Evolutionary conservation across 805 yeast genomes (phyloP), one percentile per base, ranked within the genome.

Genomic region (Candida lessepsii): DNA sequence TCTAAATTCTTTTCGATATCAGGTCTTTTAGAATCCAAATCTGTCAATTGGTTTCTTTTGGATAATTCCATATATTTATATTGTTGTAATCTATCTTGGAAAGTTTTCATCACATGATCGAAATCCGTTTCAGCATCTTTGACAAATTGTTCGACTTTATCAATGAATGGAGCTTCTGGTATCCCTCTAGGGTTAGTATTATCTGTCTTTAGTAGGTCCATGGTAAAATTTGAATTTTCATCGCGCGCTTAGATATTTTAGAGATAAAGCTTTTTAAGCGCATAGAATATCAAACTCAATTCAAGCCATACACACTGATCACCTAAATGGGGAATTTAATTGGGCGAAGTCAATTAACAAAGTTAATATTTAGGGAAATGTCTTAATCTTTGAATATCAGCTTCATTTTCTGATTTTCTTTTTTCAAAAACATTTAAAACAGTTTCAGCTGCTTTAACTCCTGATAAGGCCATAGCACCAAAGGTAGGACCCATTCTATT

Each of bases 121-220:
- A 84, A 87, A 53, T 87, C 91, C 14, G 53, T 42, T 32, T 75
- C 81, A 2, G 81, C 73, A 50, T 74, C 71, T 54, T 80, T 83
- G 47, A 89, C 75, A 50, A 81, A 78, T 36, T 79, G 83, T 41
- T 81, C 93, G 8, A 90, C 93, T 41, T 80, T 78, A 47, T 85
- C 95, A 38, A 93, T 80, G 61, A 93, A 93, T 29, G 95, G 96
- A 1, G 99, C 99, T 56, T 86, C 85, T 5, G 99, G 99, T 42
- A 93, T 93, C 3, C 99, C 99, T 48, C 98, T 76, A 8, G 97
- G 93, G 56, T 93, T 93, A 17, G 80, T 65, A 36, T 78, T 73
- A 2, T 39, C 38, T 15, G 42, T 39, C 15, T 46, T 46, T 43
- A 46, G 47, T 46, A 46, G 34, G 24, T 46, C 50, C 50, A 46